Conservation (phyloP, 164 flowering plant genomes). For the Piper longum region DNA sequence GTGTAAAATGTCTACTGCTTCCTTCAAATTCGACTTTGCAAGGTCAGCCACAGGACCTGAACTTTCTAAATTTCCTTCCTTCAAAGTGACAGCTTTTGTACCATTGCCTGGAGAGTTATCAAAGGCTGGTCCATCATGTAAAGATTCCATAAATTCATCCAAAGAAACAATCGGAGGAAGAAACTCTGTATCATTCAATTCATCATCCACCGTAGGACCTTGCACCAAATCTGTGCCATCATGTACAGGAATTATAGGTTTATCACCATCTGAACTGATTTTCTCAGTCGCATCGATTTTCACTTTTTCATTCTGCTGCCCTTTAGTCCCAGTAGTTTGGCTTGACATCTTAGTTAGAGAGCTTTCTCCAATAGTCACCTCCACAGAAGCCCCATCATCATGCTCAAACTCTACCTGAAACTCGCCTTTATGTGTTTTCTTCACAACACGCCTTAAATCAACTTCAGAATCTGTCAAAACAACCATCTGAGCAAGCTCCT, state of each 20-base stretch:
- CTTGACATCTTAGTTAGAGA: slow-evolving; percentile 16
- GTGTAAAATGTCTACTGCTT: slow-evolving; percentile 7
- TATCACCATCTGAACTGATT: slow-evolving; percentile 1
- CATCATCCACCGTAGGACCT: slow-evolving; percentile 66
- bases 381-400: slow-evolving; percentile 49
- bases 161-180: slow-evolving; percentile 94
- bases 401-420: slow-evolving; percentile 75
- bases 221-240: slow-evolving; percentile 69
- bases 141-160: slow-evolving; percentile 93
- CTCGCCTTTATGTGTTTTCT: slow-evolving; percentile 96
- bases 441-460: slow-evolving; percentile 88
- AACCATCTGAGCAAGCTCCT: slow-evolving; percentile 85
- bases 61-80: slow-evolving; percentile 21
- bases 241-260: slow-evolving; percentile 31
- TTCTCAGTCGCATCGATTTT: slow-evolving; percentile 13
- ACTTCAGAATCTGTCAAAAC: slow-evolving; percentile 77
- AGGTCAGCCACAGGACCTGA: slow-evolving; percentile 20
- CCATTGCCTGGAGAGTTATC: slow-evolving; percentile 40
- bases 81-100: slow-evolving; percentile 20
- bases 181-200: slow-evolving; percentile 58
- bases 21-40: slow-evolving; percentile 15
- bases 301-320: slow-evolving; percentile 12
- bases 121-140: slow-evolving; percentile 83
- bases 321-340: slow-evolving; percentile 17
- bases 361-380: slow-evolving; percentile 48